Percentiles rank a stretch among this genome's conserved stretches.
These are phyloP conservation scores for Melanopsichium pennsylvanicum DNA, from an alignment of 1,284 basidiomycete genomes.

Conservation along the genomic window DNA sequence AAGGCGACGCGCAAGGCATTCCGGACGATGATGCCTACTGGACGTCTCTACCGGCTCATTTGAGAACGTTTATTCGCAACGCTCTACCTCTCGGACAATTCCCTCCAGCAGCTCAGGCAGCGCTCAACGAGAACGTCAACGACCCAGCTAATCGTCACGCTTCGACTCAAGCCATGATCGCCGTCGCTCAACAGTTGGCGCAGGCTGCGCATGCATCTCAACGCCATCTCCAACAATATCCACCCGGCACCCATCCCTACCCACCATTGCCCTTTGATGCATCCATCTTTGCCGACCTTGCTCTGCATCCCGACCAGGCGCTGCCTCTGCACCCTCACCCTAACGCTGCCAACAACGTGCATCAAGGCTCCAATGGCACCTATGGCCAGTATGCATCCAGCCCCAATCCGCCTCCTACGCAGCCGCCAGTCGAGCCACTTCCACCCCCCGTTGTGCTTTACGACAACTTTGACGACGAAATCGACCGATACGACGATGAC, in stretches of 20 bases:
- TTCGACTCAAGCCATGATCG: conserved; percentile 64
- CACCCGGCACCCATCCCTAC: conserved; percentile 52
- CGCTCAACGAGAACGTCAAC: conserved; percentile 46
- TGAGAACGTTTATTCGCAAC: conserved; percentile 71
- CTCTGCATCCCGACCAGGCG: conserved; percentile 53
- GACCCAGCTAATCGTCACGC: conserved; percentile 57
- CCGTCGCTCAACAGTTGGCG: conserved; percentile 65
- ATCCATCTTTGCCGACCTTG: conserved; percentile 61
- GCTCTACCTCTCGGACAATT: conserved; percentile 69
- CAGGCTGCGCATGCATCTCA: conserved; percentile 64
- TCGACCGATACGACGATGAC: conserved; percentile 54
- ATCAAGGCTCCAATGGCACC: conserved; percentile 29
- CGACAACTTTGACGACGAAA: conserved; percentile 60
- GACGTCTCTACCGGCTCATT: conserved; percentile 71
- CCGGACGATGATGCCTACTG: conserved; percentile 72
- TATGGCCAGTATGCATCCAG: conserved; percentile 48
- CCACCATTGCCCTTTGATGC: conserved; percentile 60
- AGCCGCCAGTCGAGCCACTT: conserved; percentile 54
- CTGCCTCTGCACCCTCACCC: conserved; percentile 56
- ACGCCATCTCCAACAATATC: conserved; percentile 53
- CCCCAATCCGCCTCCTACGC: conserved; percentile 54
- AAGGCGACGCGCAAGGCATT: conserved; percentile 61
- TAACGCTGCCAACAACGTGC: conserved; percentile 37
- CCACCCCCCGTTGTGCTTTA: conserved; percentile 60
- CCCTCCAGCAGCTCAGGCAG: conserved; percentile 48